Evolutionary conservation across 257 asterid species (phyloP).

Genomic region (Eustoma russellianum): DNA sequence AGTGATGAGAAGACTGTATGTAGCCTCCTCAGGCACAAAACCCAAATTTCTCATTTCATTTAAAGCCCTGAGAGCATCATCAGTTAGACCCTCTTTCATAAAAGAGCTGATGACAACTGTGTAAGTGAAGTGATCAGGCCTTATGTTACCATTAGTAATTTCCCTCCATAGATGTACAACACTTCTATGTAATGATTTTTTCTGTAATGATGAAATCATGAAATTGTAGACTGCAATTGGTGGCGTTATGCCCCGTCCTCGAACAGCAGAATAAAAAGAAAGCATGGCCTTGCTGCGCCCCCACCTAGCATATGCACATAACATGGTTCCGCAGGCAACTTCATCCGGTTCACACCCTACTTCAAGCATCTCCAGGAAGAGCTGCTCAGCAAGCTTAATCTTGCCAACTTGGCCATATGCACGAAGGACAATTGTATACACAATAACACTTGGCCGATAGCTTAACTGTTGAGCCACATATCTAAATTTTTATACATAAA

Average conservation of each 20-base stretch:
- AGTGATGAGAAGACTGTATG: constrained; percentile 78
- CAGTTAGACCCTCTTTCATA: constrained; percentile 52
- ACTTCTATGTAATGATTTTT: constrained; percentile 55
- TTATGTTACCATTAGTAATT: constrained; percentile 53
- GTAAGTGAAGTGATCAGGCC: constrained; percentile 66
- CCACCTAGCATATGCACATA: constrained; percentile 88
- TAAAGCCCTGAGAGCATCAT: constrained; percentile 57
- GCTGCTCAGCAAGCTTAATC: constrained; percentile 77
- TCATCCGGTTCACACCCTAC: constrained; percentile 90
- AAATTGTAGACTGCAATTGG: constrained; percentile 70
- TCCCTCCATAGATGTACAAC: constrained; percentile 59
- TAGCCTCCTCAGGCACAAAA: constrained; percentile 84
- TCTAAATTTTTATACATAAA: constrained; percentile 76
- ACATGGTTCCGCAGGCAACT: constrained; percentile 96
- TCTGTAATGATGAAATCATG: constrained; percentile 89
- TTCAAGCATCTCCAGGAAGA: constrained; percentile 95
- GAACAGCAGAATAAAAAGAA: constrained; percentile 78
- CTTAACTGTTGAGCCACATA: constrained; percentile 70
- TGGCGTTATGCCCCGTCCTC: constrained; percentile 57
- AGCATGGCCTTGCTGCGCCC: constrained; percentile 86
- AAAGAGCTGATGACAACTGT: constrained; percentile 71
- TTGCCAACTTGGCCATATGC: constrained; percentile 93
- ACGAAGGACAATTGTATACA: constrained; percentile 74
- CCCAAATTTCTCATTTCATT: constrained; percentile 62
- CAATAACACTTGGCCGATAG: constrained; percentile 86